These are phyloP conservation scores for Talaromyces sp. DNA, from an alignment of 2,329 filamentous ascomycete genomes.

Conservation along the genomic window DNA sequence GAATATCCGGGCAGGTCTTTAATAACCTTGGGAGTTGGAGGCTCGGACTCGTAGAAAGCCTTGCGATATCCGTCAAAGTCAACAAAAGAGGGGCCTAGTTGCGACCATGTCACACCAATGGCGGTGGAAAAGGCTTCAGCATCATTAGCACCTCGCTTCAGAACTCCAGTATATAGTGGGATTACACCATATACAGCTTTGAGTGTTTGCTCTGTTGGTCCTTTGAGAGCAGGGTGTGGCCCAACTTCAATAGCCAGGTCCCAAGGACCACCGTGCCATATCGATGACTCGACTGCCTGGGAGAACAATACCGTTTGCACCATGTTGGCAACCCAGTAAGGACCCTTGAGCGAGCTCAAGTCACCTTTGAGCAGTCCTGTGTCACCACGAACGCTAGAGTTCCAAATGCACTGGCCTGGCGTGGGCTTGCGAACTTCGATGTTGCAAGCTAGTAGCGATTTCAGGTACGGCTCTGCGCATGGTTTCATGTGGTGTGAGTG, in stretches of 20 bases:
- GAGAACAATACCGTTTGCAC: conserved; percentile 27
- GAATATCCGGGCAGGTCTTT: conserved; percentile 36
- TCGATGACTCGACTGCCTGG: conserved; percentile 15
- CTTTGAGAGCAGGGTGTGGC: conserved; percentile 26
- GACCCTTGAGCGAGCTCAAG: background rate
- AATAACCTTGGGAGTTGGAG: conserved; percentile 3
- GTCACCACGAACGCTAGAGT: conserved; percentile 4
- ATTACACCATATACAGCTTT: background rate
- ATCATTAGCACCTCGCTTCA: conserved; percentile 12
- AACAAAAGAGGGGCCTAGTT: conserved; percentile 11
- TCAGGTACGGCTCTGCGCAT: conserved; percentile 27
- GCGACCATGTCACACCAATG: conserved; percentile 16
- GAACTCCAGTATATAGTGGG: conserved; percentile 11
- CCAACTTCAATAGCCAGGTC: conserved; percentile 22
- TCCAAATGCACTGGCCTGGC: conserved; percentile 2
- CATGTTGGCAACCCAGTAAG: conserved; percentile 34
- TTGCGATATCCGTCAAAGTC: conserved; percentile 10
- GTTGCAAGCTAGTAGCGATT: conserved; percentile 2
- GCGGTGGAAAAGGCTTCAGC: conserved; percentile 9
- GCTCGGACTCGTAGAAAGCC: conserved; percentile 2
- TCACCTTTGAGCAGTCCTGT: background rate
- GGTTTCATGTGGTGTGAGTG: conserved; percentile 36
- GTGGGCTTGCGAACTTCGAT: conserved; percentile 10
- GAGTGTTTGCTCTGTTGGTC: conserved; percentile 17
- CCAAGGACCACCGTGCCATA: conserved; percentile 6